phyloP scores from a whole-genome alignment of 2,329 filamentous ascomycete genomes.

The Aspergillus costaricaensis region DNA sequence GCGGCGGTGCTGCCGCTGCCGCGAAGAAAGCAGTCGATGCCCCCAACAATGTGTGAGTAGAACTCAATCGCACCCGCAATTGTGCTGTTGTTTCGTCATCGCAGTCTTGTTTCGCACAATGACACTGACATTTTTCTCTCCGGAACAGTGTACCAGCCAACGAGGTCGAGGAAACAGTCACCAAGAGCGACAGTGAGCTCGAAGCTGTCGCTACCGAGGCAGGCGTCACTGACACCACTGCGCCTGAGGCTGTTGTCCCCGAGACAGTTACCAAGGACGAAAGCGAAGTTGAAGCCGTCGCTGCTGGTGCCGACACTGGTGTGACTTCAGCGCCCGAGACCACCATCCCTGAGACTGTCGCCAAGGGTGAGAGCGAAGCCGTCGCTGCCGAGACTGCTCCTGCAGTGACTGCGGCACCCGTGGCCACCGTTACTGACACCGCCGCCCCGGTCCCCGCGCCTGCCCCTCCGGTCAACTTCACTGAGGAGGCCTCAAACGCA shows the following conservation, averaged over 20 bases:
- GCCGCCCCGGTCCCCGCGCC: conserved; percentile 12
- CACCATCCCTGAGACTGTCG: conserved; percentile 18
- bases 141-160: conserved; percentile 5
- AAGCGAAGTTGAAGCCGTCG: background rate
- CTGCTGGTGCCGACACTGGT: conserved; percentile 15
- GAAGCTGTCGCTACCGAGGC: conserved; percentile 15
- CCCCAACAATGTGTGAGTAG: conserved; percentile 38
- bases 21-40: conserved; percentile 31
- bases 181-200: conserved; percentile 9
- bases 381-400: conserved; percentile 16
- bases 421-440: conserved; percentile 24
- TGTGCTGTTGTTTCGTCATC: conserved; percentile 11
- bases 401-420: conserved; percentile 17
- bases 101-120: background rate
- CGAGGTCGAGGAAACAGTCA: conserved; percentile 14
- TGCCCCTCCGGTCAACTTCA: conserved; percentile 14
- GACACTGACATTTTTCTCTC: background rate
- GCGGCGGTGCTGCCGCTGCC: conserved; percentile 24
- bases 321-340: background rate
- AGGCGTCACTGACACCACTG: conserved; percentile 3
- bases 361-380: conserved; percentile 22
- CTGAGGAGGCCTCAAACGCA: conserved; percentile 14
- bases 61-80: background rate
- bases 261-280: conserved; percentile 14
- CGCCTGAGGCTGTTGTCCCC: conserved; percentile 8